Evolutionary conservation across 495 filamentous ascomycete genomes (phyloP), one percentile per base, ranked within the genome.

Genomic region (Aspergillus cavernicola): DNA sequence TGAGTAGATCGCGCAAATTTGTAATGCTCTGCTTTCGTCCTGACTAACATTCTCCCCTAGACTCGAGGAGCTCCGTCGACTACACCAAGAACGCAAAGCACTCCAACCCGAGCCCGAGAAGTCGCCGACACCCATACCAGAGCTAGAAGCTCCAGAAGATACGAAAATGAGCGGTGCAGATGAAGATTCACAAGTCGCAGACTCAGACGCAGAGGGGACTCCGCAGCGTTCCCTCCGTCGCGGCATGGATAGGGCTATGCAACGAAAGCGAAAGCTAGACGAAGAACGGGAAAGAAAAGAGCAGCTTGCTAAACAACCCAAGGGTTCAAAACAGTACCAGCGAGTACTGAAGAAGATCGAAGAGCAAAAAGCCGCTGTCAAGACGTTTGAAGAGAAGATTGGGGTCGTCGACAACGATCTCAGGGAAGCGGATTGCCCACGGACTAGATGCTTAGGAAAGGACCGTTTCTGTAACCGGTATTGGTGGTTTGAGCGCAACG

Each of bases 401-500:
- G 79, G 79, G 7, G 81, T 82, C 8, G 78, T 93, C 38, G 92
- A 97, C 59, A 90, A 95, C 55, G 90, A 97, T 63, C 79, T 98
- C 31, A 85, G 93, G 46, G 91, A 97, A 68, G 87, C 90, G 36
- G 90, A 96, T 65, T 95, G 92, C 62, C 87, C 90, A 33, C 86
- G 93, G 44, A 96, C 91, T 12, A 84, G 86, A 50, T 83, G 90
- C 46, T 78, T 98, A 10, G 93, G 93, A 38, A 89, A 90, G 56
- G 93, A 98, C 66, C 82, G 93, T 20, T 98, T 95, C 75, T 96
- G 89, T 83, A 98, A 97, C 64, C 88, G 91, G 18, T 98, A 97
- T 65, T 97, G 91, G 77, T 98, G 92, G 92, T 96, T 97, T 65
- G 93, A 98, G 70, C 87, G 92, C 32, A 98, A 97, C 63, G 93